phyloP scores from a whole-genome alignment of 2,329 filamentous ascomycete genomes.

The Sclerotinia trifoliorum region DNA sequence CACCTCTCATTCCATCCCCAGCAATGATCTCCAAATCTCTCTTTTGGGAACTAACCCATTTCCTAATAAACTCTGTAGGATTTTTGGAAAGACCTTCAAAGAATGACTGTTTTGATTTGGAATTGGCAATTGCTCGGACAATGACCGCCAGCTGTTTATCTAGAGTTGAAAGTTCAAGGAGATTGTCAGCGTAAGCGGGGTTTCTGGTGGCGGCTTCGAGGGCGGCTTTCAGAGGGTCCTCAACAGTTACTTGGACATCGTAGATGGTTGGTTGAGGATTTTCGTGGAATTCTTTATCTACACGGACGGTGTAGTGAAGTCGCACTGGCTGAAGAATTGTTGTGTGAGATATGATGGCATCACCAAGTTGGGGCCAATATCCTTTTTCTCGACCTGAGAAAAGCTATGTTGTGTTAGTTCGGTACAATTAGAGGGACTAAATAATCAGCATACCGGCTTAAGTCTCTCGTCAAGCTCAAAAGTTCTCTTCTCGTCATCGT shows the following conservation, averaged over 20 bases:
- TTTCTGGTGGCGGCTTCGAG: conserved; percentile 66
- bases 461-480: conserved; percentile 87
- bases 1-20: conserved; percentile 49
- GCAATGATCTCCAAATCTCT: conserved; percentile 43
- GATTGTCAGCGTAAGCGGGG: conserved; percentile 65
- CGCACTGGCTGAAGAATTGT: conserved; percentile 76
- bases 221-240: conserved; percentile 73
- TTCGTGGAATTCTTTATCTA: conserved; percentile 80
- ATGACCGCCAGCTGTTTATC: conserved; percentile 85
- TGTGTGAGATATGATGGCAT: conserved; percentile 77
- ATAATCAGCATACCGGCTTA: conserved; percentile 59
- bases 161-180: conserved; percentile 72
- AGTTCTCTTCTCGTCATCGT: conserved; percentile 90
- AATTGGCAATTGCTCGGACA: conserved; percentile 77
- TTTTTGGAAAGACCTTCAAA: conserved; percentile 75
- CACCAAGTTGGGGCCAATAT: conserved; percentile 81
- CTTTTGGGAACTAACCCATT: conserved; percentile 90
- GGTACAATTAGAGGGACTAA: conserved; percentile 30
- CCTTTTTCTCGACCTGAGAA: conserved; percentile 59
- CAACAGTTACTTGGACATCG: conserved; percentile 80
- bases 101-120: conserved; percentile 89
- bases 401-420: conserved; percentile 13
- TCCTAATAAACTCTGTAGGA: conserved; percentile 77
- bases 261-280: conserved; percentile 79
- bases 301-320: conserved; percentile 87